phyloP scores from a whole-genome alignment of 2,329 filamentous ascomycete species.

The Sarocladium strictum region DNA sequence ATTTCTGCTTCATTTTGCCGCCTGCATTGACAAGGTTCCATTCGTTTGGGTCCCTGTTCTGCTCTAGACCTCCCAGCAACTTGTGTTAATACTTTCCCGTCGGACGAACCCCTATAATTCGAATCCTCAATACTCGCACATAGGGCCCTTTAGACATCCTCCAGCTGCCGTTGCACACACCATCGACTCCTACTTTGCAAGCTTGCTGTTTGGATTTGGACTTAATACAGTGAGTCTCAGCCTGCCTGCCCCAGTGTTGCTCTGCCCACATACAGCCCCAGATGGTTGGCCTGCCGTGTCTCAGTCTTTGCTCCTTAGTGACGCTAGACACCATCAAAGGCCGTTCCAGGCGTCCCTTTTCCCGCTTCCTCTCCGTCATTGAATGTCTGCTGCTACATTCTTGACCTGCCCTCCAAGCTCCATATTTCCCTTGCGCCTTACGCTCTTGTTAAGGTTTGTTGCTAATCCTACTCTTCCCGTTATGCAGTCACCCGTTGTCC shows the following conservation, averaged over 20 bases:
- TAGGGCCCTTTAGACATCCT: not conserved
- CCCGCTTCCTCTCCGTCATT: not conserved
- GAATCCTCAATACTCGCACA: not conserved
- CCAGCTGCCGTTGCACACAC: not conserved
- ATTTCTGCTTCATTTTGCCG: not conserved
- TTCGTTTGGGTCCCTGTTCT: not conserved
- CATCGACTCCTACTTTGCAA: not conserved
- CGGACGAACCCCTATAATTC: not conserved
- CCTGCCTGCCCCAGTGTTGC: not conserved
- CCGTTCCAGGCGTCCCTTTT: conserved; percentile 8
- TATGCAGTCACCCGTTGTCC: conserved; percentile 8
- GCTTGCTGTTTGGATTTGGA: not conserved
- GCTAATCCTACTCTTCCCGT: conserved; percentile 1
- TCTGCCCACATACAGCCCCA: conserved; percentile 1
- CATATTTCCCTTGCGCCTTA: not conserved
- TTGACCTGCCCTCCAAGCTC: not conserved
- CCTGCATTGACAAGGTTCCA: not conserved
- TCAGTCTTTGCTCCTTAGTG: conserved; percentile 2
- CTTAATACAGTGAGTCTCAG: conserved; percentile 8
- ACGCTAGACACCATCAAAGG: conserved; percentile 3
- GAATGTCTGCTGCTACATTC: conserved; percentile 6
- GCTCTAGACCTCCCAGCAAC: not conserved
- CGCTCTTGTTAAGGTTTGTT: not conserved
- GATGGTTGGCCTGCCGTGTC: conserved; percentile 3
- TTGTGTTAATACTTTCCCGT: not conserved